Evolutionary conservation across 2,329 filamentous ascomycete genomes (phyloP).

Genomic region (Fusarium stilboides): DNA sequence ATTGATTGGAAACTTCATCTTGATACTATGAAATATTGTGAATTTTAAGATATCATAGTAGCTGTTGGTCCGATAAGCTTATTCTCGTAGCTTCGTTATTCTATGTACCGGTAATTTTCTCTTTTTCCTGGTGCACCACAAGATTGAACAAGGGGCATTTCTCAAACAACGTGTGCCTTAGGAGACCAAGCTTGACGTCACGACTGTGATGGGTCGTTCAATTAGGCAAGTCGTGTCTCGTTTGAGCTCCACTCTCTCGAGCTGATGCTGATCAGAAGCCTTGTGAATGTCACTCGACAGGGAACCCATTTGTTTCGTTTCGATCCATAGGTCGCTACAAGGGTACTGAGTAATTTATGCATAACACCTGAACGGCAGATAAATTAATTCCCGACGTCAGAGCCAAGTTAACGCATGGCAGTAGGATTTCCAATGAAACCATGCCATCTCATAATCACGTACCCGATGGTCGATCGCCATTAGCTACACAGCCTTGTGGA

Average conservation of each 20-base stretch:
- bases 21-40: no score
- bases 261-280: slow-evolving; percentile 16
- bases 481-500: slow-evolving; percentile 22
- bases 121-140: no score
- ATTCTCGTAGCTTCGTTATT: no score
- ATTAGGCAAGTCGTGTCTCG: slow-evolving; percentile 25
- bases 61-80: no score
- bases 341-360: background rate
- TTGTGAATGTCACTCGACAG: background rate
- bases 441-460: background rate
- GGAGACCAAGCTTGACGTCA: slow-evolving; percentile 16
- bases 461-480: slow-evolving; percentile 23
- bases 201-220: background rate
- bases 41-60: no score
- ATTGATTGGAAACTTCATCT: no score
- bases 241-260: slow-evolving; percentile 15
- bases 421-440: background rate
- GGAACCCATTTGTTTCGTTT: background rate
- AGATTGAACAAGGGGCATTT: background rate
- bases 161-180: background rate
- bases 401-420: background rate
- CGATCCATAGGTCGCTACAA: background rate
- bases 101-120: no score
- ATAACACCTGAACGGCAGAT: background rate
- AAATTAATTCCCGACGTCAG: background rate